Conservation (phyloP, 108 stramenopile species). For the Pseudonitzschia multiseries region DNA sequence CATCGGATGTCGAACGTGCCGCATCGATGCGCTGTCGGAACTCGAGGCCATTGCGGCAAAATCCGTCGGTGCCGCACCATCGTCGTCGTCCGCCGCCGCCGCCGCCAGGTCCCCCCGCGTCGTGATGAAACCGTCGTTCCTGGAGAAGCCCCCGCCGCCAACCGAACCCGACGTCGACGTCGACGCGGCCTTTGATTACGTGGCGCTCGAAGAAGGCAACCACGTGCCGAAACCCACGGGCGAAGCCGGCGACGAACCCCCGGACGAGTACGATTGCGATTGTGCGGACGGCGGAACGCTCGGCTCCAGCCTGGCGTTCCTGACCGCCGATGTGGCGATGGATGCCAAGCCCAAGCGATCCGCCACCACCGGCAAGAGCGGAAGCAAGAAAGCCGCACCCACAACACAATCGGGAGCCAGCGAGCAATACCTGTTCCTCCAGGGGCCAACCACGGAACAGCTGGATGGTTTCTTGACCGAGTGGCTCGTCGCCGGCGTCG, state of each 20-base stretch:
- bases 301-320: constrained; percentile 12
- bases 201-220: constrained; percentile 41
- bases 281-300: background rate
- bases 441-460: constrained; percentile 13
- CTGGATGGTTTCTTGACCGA: constrained; percentile 25
- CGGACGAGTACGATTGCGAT: constrained; percentile 13
- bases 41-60: constrained; percentile 11
- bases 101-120: background rate
- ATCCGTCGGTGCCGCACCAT: background rate
- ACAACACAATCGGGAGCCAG: background rate
- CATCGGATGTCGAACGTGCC: constrained; percentile 23
- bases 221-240: background rate
- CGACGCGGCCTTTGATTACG: constrained; percentile 42
- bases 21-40: constrained; percentile 17
- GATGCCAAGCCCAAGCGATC: background rate
- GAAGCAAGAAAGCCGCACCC: background rate
- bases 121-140: constrained; percentile 17
- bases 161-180: constrained; percentile 1
- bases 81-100: background rate
- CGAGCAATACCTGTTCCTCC: constrained; percentile 15
- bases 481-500: constrained; percentile 37
- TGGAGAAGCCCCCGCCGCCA: constrained; percentile 4
- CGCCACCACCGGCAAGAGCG: background rate
- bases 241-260: background rate
- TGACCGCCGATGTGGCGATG: background rate